Conservation (phyloP, 2,329 filamentous ascomycete genomes). For the Arthrinium phaeospermum region DNA sequence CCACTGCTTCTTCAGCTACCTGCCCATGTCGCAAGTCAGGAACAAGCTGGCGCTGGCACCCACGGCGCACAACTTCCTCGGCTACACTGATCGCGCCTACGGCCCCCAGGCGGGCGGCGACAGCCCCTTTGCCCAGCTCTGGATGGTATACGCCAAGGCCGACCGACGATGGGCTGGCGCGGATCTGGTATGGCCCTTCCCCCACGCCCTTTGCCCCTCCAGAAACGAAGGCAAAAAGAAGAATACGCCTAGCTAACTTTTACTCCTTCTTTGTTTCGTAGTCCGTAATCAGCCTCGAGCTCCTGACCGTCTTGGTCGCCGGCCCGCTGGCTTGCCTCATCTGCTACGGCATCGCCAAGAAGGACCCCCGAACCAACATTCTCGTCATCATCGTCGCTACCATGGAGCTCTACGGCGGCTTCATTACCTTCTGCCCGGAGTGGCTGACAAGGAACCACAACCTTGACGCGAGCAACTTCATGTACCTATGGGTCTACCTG, state of each 20-base stretch:
- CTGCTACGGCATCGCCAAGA: constrained; percentile 64
- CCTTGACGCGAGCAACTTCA: constrained; percentile 69
- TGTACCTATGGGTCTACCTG: constrained; percentile 72
- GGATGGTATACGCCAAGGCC: constrained; percentile 73
- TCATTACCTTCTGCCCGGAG: constrained; percentile 75
- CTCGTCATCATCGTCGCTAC: constrained; percentile 70
- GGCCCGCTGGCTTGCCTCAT: constrained; percentile 65
- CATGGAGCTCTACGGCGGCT: constrained; percentile 71
- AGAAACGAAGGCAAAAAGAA: background rate
- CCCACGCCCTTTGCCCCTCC: background rate
- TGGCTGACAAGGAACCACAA: constrained; percentile 68
- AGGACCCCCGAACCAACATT: constrained; percentile 60
- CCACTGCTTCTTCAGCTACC: constrained; percentile 82
- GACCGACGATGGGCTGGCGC: constrained; percentile 68
- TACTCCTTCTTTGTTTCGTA: constrained; percentile 30
- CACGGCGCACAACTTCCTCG: constrained; percentile 59
- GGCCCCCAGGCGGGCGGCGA: constrained; percentile 63
- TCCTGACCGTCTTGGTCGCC: constrained; percentile 68
- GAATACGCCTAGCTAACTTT: background rate
- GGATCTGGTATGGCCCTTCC: constrained; percentile 54
- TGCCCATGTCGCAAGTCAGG: constrained; percentile 42
- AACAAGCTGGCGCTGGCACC: constrained; percentile 49
- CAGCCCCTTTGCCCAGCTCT: constrained; percentile 63
- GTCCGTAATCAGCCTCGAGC: constrained; percentile 67
- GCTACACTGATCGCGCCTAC: constrained; percentile 54